Evolutionary conservation across 2,329 filamentous ascomycete species (phyloP).

Genomic region (Sarocladium oryzae): DNA sequence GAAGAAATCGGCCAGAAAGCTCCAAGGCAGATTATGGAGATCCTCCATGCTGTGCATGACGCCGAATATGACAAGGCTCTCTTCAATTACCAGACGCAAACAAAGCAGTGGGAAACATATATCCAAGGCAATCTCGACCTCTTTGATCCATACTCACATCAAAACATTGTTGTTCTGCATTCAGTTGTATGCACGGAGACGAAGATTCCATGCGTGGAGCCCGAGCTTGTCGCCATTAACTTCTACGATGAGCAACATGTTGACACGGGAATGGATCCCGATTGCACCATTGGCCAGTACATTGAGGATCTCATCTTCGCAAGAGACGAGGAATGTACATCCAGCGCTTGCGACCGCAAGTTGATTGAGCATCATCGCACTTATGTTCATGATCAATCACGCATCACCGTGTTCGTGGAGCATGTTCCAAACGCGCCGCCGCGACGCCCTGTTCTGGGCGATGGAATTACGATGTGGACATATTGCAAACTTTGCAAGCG

Average conservation of each 20-base stretch:
- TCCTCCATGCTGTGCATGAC: slow-evolving; percentile 89
- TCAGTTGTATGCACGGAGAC: slow-evolving; percentile 91
- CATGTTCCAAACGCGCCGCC: slow-evolving; percentile 36
- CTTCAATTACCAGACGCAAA: slow-evolving; percentile 91
- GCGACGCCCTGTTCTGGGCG: slow-evolving; percentile 35
- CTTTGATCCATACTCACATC: slow-evolving; percentile 92
- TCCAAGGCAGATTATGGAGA: slow-evolving; percentile 82
- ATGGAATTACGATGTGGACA: slow-evolving; percentile 93
- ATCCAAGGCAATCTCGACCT: slow-evolving; percentile 81
- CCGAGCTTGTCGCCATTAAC: slow-evolving; percentile 79
- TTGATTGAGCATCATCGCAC: slow-evolving; percentile 93
- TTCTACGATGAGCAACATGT: slow-evolving; percentile 94
- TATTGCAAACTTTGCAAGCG: slow-evolving; percentile 87
- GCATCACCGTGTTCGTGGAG: slow-evolving; percentile 86
- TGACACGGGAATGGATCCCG: slow-evolving; percentile 63
- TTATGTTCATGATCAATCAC: slow-evolving; percentile 93
- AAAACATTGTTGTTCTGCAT: slow-evolving; percentile 91
- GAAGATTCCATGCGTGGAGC: slow-evolving; percentile 87
- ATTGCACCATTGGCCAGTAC: slow-evolving; percentile 91
- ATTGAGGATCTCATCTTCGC: slow-evolving; percentile 81
- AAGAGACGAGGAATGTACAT: slow-evolving; percentile 70
- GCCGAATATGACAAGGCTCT: slow-evolving; percentile 94
- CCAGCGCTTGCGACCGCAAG: slow-evolving; percentile 78
- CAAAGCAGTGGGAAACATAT: slow-evolving; percentile 92
- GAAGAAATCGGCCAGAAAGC: slow-evolving; percentile 74